A percentile compares a stretch with the other conserved stretches of the same genome.
Evolutionary conservation across 352 stramenopile species (phyloP).

Genomic region (Phytophthora multivora): DNA sequence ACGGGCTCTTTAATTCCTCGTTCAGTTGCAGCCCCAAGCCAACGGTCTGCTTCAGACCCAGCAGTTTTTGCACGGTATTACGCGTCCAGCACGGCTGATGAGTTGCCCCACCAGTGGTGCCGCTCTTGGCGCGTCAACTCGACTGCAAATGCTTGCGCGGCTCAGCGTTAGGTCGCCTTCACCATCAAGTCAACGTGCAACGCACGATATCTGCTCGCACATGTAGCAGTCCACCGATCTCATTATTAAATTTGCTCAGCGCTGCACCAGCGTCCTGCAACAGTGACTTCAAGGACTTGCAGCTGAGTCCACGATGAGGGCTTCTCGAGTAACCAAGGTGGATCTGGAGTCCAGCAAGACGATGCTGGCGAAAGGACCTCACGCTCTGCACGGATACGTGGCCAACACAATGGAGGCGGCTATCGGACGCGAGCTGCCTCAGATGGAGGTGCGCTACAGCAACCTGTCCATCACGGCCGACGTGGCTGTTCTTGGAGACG

Average conservation of each 20-base stretch:
- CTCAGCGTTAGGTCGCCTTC: neutral
- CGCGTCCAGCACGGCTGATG: neutral
- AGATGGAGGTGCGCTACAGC: conserved; percentile 41
- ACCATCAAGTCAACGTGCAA: too few species aligned
- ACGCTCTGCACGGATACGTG: conserved; percentile 39
- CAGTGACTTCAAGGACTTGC: neutral
- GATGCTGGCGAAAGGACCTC: conserved; percentile 28
- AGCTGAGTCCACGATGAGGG: neutral
- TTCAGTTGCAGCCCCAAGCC: neutral
- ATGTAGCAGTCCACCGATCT: neutral
- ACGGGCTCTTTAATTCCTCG: neutral
- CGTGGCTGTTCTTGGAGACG: conserved; percentile 21
- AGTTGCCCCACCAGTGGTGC: neutral
- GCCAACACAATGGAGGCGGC: conserved; percentile 30
- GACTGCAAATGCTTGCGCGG: conserved; percentile 1
- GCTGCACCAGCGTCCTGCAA: neutral
- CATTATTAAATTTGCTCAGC: conserved; percentile 6
- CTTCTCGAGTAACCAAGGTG: conserved; percentile 1
- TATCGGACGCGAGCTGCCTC: conserved; percentile 34
- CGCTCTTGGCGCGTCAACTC: conserved; percentile 1
- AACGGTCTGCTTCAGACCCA: conserved; percentile 1
- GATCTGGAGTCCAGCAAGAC: conserved; percentile 21
- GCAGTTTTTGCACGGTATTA: neutral
- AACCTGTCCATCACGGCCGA: conserved; percentile 27
- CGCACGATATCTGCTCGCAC: neutral